phyloP scores from a whole-genome alignment of 2,329 filamentous ascomycete genomes.

The Ophiostoma ips region DNA sequence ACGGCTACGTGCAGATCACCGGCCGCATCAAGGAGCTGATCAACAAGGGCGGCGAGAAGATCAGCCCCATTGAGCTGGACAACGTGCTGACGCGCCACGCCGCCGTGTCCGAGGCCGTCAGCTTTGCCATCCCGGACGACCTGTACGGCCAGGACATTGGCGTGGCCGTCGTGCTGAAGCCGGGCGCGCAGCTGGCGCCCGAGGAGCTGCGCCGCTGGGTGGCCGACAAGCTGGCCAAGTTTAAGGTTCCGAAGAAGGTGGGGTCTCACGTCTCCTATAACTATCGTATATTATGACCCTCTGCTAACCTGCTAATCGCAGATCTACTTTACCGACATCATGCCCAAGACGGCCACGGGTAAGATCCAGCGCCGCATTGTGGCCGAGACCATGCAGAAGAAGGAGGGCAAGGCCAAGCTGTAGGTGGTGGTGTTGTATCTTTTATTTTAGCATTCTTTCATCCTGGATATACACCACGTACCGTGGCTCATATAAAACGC shows the following conservation, averaged over 20 bases:
- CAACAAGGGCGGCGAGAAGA: constrained; percentile 83
- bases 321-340: constrained; percentile 70
- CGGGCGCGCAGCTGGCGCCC: constrained; percentile 39
- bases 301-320: too few species aligned
- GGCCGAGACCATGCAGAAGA: constrained; percentile 71
- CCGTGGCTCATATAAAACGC: too few species aligned
- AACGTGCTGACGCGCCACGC: constrained; percentile 65
- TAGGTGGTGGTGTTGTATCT: constrained; percentile 21
- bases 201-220: constrained; percentile 57
- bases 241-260: constrained; percentile 66
- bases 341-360: constrained; percentile 86
- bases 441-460: background rate
- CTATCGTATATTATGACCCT: too few species aligned
- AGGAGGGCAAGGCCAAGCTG: constrained; percentile 43
- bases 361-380: constrained; percentile 79
- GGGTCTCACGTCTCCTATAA: too few species aligned
- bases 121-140: constrained; percentile 70
- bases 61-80: constrained; percentile 76
- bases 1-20: constrained; percentile 75
- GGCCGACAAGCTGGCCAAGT: constrained; percentile 57
- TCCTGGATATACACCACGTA: too few species aligned
- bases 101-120: constrained; percentile 62
- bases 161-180: constrained; percentile 61
- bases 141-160: constrained; percentile 74
- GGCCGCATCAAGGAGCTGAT: constrained; percentile 91